phyloP scores from a whole-genome alignment of 1,284 basidiomycete genomes.

The Mixia osmundae region DNA sequence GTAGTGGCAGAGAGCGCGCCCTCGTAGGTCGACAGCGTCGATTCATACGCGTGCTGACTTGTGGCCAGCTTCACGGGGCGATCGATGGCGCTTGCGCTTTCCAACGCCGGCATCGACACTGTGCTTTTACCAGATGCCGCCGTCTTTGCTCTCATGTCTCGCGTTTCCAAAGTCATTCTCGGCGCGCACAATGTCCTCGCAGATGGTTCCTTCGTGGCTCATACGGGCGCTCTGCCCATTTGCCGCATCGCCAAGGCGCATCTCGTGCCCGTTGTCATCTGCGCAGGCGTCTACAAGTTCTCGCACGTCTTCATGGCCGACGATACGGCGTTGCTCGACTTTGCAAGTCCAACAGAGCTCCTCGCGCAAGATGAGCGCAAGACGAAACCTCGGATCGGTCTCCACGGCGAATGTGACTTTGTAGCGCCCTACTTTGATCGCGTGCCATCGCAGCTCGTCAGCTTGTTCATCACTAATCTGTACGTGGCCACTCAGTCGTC shows the following conservation, averaged over 20 bases:
- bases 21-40: constrained; percentile 32
- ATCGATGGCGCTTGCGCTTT: constrained; percentile 55
- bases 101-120: constrained; percentile 59
- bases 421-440: constrained; percentile 87
- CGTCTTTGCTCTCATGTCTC: constrained; percentile 84
- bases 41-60: not conserved
- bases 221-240: constrained; percentile 58
- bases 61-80: constrained; percentile 49
- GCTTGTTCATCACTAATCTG: constrained; percentile 93
- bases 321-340: constrained; percentile 54
- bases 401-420: constrained; percentile 60
- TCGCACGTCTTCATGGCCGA: constrained; percentile 81
- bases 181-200: constrained; percentile 74
- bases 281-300: constrained; percentile 86
- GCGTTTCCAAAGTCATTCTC: constrained; percentile 85
- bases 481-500: constrained; percentile 27
- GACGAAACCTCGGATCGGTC: constrained; percentile 28
- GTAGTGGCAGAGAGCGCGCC: constrained; percentile 90
- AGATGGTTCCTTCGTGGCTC: constrained; percentile 81
- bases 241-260: constrained; percentile 77
- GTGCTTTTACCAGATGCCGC: constrained; percentile 88
- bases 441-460: constrained; percentile 69
- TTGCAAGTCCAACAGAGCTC: constrained; percentile 61
- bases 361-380: constrained; percentile 25
- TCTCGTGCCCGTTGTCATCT: constrained; percentile 78